Evolutionary conservation across 192 early-diverging fungal species (phyloP).

Genomic region (Coemansia sp.): DNA sequence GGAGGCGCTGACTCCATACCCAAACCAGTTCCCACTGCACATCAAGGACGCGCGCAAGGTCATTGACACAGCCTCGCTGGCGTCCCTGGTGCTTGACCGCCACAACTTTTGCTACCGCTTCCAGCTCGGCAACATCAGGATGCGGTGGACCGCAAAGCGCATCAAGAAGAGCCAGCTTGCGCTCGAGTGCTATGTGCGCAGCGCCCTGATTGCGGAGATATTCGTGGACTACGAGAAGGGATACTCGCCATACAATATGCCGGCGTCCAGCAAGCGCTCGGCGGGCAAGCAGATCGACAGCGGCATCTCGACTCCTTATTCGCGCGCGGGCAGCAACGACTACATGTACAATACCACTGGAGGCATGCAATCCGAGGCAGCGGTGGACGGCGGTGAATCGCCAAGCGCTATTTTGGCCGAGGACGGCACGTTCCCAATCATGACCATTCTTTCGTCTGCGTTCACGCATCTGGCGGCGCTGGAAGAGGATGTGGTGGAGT

Average conservation of each 20-base stretch:
- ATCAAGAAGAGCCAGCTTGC: slow-evolving; percentile 46
- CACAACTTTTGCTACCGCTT: slow-evolving; percentile 56
- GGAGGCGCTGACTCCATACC: slow-evolving; percentile 52
- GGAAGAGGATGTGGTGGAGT: slow-evolving; percentile 43
- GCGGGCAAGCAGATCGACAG: slow-evolving; percentile 18
- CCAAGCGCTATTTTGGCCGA: slow-evolving; percentile 14
- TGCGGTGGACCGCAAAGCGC: slow-evolving; percentile 51
- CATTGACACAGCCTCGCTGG: slow-evolving; percentile 43
- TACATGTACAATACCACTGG: slow-evolving; percentile 11
- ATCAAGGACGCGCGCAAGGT: slow-evolving; percentile 49
- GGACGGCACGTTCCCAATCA: slow-evolving; percentile 41
- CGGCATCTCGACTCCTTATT: slow-evolving; percentile 27
- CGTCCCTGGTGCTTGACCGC: slow-evolving; percentile 53
- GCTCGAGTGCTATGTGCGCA: slow-evolving; percentile 45
- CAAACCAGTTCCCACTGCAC: slow-evolving; percentile 55
- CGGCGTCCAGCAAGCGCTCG: neutral
- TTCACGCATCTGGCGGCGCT: slow-evolving; percentile 39
- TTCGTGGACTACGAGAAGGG: slow-evolving; percentile 56
- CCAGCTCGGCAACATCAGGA: slow-evolving; percentile 44
- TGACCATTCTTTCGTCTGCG: slow-evolving; percentile 43
- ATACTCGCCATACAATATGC: slow-evolving; percentile 44
- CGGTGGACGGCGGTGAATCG: neutral
- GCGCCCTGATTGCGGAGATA: slow-evolving; percentile 40
- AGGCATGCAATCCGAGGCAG: neutral
- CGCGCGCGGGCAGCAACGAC: slow-evolving; percentile 4